Base-by-base conservation (phyloP, 2,329 filamentous ascomycete genomes). In the Zymoseptoria pseudotritici region DNA sequence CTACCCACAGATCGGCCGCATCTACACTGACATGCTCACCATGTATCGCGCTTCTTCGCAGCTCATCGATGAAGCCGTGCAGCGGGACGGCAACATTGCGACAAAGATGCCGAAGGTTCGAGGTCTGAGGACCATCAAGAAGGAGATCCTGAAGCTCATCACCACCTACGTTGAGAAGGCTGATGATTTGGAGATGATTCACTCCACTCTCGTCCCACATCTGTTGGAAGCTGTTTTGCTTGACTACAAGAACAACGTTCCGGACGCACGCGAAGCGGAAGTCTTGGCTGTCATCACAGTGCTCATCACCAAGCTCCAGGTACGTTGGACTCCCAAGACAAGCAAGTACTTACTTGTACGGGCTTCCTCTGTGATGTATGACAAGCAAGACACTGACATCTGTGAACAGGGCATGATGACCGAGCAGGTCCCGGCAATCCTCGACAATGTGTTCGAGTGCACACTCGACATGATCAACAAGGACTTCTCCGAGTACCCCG, bases 401-500 rank as follows among this genome's bases (percentile, higher is more conserved):
- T 53, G 54, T 29, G 53, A 46, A 60, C 70, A 95, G 90, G 85
- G 85, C 66, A 82, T 97, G 71, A 99, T 99, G 95, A 94, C 97
- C 74, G 94, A 97, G 73, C 94, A 97, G 76, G 91, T 99, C 51
- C 91, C 94, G 9, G 88, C 88, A 54, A 97, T 99, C 71, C 96
- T 99, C 90, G 92, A 97, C 75, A 95, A 93, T 67, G 91, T 99
- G 24, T 99, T 99, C 70, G 93, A 97, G 76, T 97, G 93, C 80
- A 99, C 94, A 2, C 81, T 99, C 59, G 91, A 96, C 71, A 99
- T 99, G 94, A 99, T 99, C 79, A 99, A 97, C 84, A 99, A 99
- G 79, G 94, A 99, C 76, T 99, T 99, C 77, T 97, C 95, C 53
- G 94, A 99, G 73, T 99, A 96, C 75, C 94, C 94, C 0, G 94